Evolutionary conservation across 164 flowering plant genomes (phyloP), one percentile per base, ranked within the genome.

Genomic region (Taxillus chinensis): DNA sequence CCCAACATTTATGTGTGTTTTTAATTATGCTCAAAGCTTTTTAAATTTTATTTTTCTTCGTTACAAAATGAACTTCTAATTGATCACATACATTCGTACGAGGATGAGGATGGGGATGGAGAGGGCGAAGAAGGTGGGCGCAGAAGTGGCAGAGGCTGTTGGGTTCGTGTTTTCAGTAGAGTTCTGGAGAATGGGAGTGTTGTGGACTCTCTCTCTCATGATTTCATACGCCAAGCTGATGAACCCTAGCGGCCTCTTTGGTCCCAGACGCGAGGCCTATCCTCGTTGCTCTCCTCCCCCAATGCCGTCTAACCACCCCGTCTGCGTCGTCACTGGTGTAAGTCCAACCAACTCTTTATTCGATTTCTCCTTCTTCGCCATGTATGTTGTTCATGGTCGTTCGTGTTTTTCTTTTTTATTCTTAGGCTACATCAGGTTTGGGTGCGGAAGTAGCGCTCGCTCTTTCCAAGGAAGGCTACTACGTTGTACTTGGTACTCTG

Each of bases 381-480:
- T 39, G 54, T 27, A 16, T 0, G n/a, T 27, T 15, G 58, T 54
- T 39, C 13, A 11, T 7, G 38, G 13, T 49, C 10, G 38, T 64
- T 52, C 17, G 61, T 39, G 53, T 60, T 39, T 17, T 62, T 42
- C 15, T 59, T 3, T 62, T 63, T 49, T n/a, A 10, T 16, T 27
- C 75, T 73, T 76, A 92, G 96, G 96, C 96, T 16, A 81, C 92
- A 8, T 90, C 98, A 67, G 98, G 98, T 43, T 74, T 92, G 66
- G 98, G 98, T 52, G 81, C 79, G 11, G 96, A 93, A 17, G 81
- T 89, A 46, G 98, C 89, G 3, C 57, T 62, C 40, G 80, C 77
- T 49, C 91, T 92, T 57, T 78, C 93, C 5, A 75, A 59, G 65
- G 79, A 86, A 73, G 96, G 98, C 8, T 92, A 73, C 66, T 80